phyloP scores from a whole-genome alignment of 306 rosid species.

The Dalbergia cochinchinensis region DNA sequence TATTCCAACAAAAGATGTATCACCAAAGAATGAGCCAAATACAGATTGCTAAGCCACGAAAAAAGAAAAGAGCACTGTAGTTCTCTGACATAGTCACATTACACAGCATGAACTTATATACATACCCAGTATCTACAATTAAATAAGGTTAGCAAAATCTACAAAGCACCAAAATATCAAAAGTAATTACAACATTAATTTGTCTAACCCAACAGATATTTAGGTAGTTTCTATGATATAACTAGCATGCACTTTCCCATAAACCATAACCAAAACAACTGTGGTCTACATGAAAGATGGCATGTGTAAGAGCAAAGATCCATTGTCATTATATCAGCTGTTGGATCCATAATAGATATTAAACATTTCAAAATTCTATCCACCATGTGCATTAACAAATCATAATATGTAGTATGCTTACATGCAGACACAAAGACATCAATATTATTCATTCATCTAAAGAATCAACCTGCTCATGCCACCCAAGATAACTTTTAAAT shows the following conservation, averaged over 20 bases:
- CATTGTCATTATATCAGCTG: conserved; percentile 32
- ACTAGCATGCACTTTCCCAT: conserved; percentile 22
- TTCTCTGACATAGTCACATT: conserved; percentile 19
- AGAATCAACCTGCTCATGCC: conserved; percentile 94
- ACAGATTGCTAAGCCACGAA: conserved; percentile 30
- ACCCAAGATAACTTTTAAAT: conserved; percentile 93
- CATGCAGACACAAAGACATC: conserved; percentile 36
- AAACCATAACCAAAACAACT: conserved; percentile 42
- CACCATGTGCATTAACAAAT: conserved; percentile 30
- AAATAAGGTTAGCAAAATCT: conserved; percentile 1
- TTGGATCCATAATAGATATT: conserved; percentile 33
- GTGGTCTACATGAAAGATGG: conserved; percentile 7
- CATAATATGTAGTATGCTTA: background rate
- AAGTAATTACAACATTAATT: conserved; percentile 15
- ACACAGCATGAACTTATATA: conserved; percentile 1
- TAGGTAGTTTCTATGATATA: conserved; percentile 9
- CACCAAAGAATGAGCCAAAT: conserved; percentile 39
- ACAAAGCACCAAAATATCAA: conserved; percentile 10
- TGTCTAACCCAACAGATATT: conserved; percentile 1
- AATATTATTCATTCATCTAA: conserved; percentile 35
- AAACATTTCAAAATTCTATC: conserved; percentile 22
- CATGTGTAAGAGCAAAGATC: conserved; percentile 9
- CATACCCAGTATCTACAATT: background rate
- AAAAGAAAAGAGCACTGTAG: conserved; percentile 19
- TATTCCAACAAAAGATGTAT: conserved; percentile 19